Base-by-base conservation (phyloP, 805 yeast genomes). In the Lachancea lanzarotensis region DNA sequence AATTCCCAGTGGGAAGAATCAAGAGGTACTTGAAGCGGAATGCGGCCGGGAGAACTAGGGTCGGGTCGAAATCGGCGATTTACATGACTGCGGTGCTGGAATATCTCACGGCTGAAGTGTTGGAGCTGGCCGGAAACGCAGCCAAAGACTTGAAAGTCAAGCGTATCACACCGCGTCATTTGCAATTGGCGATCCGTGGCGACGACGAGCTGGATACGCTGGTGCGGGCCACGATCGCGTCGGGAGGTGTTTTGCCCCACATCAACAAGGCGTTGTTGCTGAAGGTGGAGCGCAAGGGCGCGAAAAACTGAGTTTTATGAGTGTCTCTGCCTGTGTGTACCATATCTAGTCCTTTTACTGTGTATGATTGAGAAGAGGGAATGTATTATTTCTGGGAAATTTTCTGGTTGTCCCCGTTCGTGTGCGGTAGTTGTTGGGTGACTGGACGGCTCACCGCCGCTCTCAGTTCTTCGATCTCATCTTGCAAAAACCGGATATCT, bases 1-100 rank as follows among this genome's bases (percentile, higher is more conserved):
- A 84, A 66, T 93, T 93, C 73, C 99, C 99, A 41, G 98, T 95
- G 32, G 99, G 99, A 49, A 88, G 99, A 82, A 89, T 93, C 58
- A 91, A 93, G 79, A 81, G 98, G 74, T 91, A 89, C 66, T 75
- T 93, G 68, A 91, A 90, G 74, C 82, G 76, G 67, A 86, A 84
- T 53, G 95, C 96, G 17, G 93, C 87, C 65, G 87, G 86, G 69
- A 79, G 76, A 61, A 76, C 78, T 52, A 80, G 96, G 73, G 86
- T 88, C 54, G 95, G 96, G 70, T 86, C 95, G 47, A 93, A 91
- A 66, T 82, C 96, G 35, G 98, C 99, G 40, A 91, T 91, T 52
- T 91, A 91, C 68, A 75, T 91, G 54, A 90, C 97, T 45, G 96
- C 97, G 17, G 98, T 91, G 36, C 78, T 91, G 55, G 98, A 91